A percentile compares a stretch with the other conserved stretches of the same genome.
Conservation (phyloP, 2,329 filamentous ascomycete genomes). For the Phaeosphaeriaceae sp. region DNA sequence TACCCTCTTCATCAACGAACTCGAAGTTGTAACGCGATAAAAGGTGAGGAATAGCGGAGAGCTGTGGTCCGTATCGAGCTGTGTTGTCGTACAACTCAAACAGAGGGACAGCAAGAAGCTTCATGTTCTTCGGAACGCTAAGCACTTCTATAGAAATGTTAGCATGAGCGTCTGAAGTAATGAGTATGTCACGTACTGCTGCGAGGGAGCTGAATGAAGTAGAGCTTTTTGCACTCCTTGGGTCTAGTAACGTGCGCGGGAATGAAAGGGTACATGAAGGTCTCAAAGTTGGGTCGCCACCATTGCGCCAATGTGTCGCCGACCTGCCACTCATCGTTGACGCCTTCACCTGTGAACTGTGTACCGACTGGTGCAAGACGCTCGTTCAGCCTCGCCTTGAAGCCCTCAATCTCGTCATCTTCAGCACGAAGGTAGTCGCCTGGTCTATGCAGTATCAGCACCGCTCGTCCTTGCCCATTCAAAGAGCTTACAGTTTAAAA, state of each 20-base stretch:
- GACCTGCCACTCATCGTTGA: constrained; percentile 93
- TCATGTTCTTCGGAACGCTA: constrained; percentile 99
- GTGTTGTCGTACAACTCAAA: constrained; percentile 99
- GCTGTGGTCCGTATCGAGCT: constrained; percentile 89
- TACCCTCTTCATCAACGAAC: constrained; percentile 91
- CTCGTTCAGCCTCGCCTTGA: constrained; percentile 92
- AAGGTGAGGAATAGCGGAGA: constrained; percentile 94
- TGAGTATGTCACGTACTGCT: constrained; percentile 67
- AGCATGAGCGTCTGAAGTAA: constrained; percentile 4
- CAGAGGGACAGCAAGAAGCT: constrained; percentile 91
- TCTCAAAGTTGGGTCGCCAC: constrained; percentile 99
- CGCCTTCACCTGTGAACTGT: constrained; percentile 79
- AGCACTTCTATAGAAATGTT: constrained; percentile 72
- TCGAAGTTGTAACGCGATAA: constrained; percentile 97
- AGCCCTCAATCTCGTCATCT: constrained; percentile 92
- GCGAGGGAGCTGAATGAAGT: constrained; percentile 92
- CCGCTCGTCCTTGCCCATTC: background rate
- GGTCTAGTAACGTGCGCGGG: constrained; percentile 94
- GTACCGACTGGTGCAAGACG: constrained; percentile 89
- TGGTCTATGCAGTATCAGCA: constrained; percentile 58
- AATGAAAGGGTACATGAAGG: constrained; percentile 99
- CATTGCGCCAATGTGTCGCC: constrained; percentile 95
- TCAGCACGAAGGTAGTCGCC: constrained; percentile 91
- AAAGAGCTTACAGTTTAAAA: constrained; percentile 79
- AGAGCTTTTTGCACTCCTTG: constrained; percentile 99